These are phyloP conservation scores for Pestalotiopsis sp. DNA, from an alignment of 2,329 filamentous ascomycete species.

Conservation along the genomic window DNA sequence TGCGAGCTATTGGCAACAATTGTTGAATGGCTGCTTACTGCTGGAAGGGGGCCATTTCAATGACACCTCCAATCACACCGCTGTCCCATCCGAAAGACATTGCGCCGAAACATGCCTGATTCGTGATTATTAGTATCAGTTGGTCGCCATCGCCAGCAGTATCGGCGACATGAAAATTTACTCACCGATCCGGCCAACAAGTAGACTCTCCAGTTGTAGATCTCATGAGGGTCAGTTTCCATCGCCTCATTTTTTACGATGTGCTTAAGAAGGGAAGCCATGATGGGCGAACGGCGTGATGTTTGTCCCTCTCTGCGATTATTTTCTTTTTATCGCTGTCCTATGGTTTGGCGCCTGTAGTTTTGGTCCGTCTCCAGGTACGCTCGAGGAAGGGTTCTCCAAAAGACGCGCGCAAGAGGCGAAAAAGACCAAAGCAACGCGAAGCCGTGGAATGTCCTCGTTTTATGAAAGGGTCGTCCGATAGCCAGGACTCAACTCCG, in stretches of 20 bases:
- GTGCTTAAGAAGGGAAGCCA: conserved; percentile 19
- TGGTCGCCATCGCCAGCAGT: background rate
- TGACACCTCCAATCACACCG: conserved; percentile 68
- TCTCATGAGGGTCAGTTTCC: conserved; percentile 65
- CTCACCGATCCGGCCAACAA: conserved; percentile 60
- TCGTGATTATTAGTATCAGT: background rate
- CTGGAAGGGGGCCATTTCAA: conserved; percentile 60
- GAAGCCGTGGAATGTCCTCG: background rate
- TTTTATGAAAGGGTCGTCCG: background rate
- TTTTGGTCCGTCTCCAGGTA: background rate
- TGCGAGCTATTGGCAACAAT: background rate
- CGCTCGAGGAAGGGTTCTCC: background rate
- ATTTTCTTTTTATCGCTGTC: background rate
- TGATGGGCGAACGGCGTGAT: conserved; percentile 14
- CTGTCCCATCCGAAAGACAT: conserved; percentile 64
- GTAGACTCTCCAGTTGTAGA: conserved; percentile 72
- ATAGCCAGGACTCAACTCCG: background rate
- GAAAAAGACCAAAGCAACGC: background rate
- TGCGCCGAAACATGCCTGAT: conserved; percentile 45
- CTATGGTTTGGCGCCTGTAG: background rate
- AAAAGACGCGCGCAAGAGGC: background rate
- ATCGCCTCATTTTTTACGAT: conserved; percentile 63
- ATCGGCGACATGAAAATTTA: background rate
- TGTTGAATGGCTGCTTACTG: conserved; percentile 37
- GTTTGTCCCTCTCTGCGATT: background rate